Conservation (phyloP, 2,329 filamentous ascomycete species). For the Nannizziopsis arthrosporioides region DNA sequence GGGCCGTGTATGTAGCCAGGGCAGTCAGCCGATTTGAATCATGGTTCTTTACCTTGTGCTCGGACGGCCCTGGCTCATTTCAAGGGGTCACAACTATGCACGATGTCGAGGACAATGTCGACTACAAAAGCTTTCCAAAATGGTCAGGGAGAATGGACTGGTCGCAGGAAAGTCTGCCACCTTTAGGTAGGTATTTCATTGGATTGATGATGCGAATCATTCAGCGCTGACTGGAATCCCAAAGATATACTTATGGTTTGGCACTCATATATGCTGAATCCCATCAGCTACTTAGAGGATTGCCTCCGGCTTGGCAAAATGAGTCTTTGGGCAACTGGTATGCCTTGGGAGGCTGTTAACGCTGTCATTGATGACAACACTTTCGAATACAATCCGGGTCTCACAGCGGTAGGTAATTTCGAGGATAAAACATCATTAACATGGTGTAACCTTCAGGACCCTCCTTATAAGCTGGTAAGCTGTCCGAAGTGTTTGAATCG, state of each 20-base stretch:
- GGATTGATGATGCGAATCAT: constrained; percentile 4
- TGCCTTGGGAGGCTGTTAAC: constrained; percentile 55
- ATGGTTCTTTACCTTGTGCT: constrained; percentile 47
- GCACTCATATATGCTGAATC: constrained; percentile 70
- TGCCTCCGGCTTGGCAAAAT: constrained; percentile 49
- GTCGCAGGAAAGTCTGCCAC: constrained; percentile 41
- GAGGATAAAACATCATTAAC: constrained; percentile 35
- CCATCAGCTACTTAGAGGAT: constrained; percentile 62
- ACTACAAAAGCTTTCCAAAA: constrained; percentile 25
- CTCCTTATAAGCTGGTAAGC: constrained; percentile 36
- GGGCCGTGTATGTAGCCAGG: constrained; percentile 56
- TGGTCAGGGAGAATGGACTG: constrained; percentile 24
- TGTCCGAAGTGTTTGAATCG: constrained; percentile 45
- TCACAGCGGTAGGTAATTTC: constrained; percentile 40
- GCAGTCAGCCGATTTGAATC: constrained; percentile 56
- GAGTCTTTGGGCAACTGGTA: constrained; percentile 47
- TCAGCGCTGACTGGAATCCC: constrained; percentile 3
- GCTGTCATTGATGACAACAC: constrained; percentile 45
- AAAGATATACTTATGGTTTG: constrained; percentile 66
- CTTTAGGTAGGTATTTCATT: constrained; percentile 42
- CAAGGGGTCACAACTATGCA: constrained; percentile 13
- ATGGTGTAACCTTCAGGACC: constrained; percentile 52
- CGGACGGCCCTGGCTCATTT: constrained; percentile 10
- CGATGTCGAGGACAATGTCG: constrained; percentile 16
- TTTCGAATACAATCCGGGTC: constrained; percentile 46